These are phyloP conservation scores for Diplotaxis tenuifolia DNA, from an alignment of 345 rosid genomes.

Conservation along the genomic window DNA sequence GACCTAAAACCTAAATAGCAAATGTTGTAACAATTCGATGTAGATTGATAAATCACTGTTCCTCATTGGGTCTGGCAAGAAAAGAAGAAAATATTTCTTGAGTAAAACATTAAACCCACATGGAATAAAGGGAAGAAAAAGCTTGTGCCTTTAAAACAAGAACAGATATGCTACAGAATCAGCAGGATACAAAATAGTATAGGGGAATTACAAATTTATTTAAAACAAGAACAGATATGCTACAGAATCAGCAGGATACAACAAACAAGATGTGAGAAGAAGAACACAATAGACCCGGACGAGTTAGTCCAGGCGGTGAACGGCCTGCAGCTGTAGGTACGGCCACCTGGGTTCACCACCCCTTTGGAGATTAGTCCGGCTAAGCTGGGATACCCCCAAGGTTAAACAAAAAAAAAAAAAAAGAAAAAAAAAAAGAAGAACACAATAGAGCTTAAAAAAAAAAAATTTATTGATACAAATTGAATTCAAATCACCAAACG, in stretches of 20 bases:
- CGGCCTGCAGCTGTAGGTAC: no score
- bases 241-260: slow-evolving; percentile 3
- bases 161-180: neutral
- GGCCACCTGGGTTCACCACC: no score
- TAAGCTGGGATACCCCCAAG: no score
- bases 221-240: neutral
- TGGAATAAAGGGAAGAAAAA: slow-evolving; percentile 24
- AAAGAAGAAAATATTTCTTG: slow-evolving; percentile 3
- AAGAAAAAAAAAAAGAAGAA: no score
- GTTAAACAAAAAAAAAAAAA: no score
- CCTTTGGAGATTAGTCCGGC: no score
- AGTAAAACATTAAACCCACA: slow-evolving; percentile 18
- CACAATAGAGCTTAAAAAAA: no score
- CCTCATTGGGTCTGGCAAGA: slow-evolving; percentile 17
- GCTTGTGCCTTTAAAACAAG: slow-evolving; percentile 21
- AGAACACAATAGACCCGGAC: neutral
- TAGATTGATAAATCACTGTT: slow-evolving; percentile 6
- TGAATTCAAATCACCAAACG: slow-evolving; percentile 5
- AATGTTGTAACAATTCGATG: neutral
- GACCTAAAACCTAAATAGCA: neutral
- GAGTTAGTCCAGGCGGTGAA: no score
- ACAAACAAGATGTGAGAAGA: slow-evolving; percentile 7
- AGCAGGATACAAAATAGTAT: slow-evolving; percentile 11
- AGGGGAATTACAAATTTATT: neutral
- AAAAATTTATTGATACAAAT: slow-evolving; percentile 17